Percentiles rank a stretch among this genome's conserved stretches.
Conservation (phyloP, 208 protist species). For the Endotrypanum monterogeii region DNA sequence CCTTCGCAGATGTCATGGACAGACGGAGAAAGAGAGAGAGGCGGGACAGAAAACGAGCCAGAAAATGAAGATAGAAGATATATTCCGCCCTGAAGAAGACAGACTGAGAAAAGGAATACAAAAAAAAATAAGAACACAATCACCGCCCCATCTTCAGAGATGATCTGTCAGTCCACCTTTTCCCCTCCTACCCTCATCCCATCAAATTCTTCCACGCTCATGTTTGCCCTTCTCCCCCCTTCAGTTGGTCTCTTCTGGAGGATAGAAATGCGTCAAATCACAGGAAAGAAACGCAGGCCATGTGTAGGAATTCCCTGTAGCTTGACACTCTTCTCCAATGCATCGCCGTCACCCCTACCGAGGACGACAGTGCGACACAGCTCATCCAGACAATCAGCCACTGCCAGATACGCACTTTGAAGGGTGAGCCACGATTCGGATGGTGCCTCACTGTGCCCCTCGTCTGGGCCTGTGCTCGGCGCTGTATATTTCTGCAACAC, state of each 20-base stretch:
- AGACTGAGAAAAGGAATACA: neutral
- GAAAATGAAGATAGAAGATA: neutral
- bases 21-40: too few species aligned
- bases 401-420: slow-evolving; percentile 31
- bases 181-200: neutral
- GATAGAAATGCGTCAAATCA: slow-evolving; percentile 4
- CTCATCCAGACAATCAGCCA: slow-evolving; percentile 39
- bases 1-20: too few species aligned
- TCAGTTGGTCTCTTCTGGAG: neutral
- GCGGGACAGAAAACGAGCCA: neutral
- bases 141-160: neutral
- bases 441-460: neutral
- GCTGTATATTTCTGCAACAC: slow-evolving; percentile 14
- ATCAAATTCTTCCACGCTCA: neutral
- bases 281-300: slow-evolving; percentile 14
- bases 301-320: neutral
- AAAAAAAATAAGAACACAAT: too few species aligned
- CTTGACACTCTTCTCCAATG: neutral
- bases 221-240: neutral
- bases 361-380: slow-evolving; percentile 42
- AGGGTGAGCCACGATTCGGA: slow-evolving; percentile 36
- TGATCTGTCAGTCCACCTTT: neutral
- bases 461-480: neutral
- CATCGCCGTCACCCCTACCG: slow-evolving; percentile 2
- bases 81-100: neutral